Evolutionary conservation across 257 asterid species (phyloP).

Genomic region (Plantago ovata): DNA sequence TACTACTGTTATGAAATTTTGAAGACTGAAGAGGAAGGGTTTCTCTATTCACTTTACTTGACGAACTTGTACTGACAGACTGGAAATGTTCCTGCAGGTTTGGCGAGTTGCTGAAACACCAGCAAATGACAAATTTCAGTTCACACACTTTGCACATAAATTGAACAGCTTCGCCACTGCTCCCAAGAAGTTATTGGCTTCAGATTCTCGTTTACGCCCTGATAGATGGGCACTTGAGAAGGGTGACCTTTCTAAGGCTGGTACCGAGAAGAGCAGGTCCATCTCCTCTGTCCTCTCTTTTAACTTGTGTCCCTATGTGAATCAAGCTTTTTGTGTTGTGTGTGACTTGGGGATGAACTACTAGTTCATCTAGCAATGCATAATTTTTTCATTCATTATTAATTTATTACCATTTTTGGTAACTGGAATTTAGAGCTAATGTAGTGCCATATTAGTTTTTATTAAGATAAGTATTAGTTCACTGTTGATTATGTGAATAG

Average conservation of each 20-base stretch:
- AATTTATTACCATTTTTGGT: no score
- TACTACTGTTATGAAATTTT: not conserved
- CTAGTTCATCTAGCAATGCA: no score
- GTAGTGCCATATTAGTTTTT: no score
- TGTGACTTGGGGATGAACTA: not conserved
- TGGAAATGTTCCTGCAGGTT: conserved; percentile 41
- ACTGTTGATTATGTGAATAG: no score
- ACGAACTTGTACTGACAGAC: conserved; percentile 11
- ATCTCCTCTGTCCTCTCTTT: conserved; percentile 19
- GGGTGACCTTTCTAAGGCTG: conserved; percentile 89
- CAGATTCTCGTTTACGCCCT: conserved; percentile 98
- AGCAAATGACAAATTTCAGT: conserved; percentile 78
- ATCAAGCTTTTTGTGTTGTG: no score
- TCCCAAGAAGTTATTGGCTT: conserved; percentile 79
- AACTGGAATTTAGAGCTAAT: no score
- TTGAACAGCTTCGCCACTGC: conserved; percentile 90
- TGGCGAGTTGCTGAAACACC: conserved; percentile 82
- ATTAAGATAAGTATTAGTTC: no score
- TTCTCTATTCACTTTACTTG: not conserved
- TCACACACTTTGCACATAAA: conserved; percentile 89
- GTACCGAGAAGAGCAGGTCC: conserved; percentile 92
- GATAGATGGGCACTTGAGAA: conserved; percentile 96
- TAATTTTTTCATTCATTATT: no score
- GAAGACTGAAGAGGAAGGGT: not conserved
- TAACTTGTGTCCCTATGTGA: not conserved